Evolutionary conservation across 768 basidiomycete species (phyloP), one percentile per base, ranked within the genome.

Genomic region (Leucocoprinus sp.): DNA sequence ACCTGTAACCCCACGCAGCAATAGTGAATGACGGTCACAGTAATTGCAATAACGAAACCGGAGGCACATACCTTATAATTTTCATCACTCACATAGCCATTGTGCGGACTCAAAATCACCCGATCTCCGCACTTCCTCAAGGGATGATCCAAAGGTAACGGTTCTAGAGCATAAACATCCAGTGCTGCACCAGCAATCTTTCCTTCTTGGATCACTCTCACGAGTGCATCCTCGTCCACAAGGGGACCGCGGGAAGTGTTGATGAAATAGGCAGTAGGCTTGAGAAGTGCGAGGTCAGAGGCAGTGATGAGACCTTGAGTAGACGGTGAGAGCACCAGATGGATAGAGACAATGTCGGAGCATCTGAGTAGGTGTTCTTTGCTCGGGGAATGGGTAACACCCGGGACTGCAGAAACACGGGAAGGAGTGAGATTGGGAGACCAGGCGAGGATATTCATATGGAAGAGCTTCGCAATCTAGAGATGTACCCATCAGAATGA

Each of bases 201-300:
- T 31, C 65, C 67, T 26, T 69, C 55, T 45, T 66, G 57, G 48
- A 83, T 55, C 2, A 64, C 67, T 3, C 74, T 59, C 7, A 83
- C 48, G 26, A 86, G 55, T 0, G 74, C 82, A 0, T 41, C 51
- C 52, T 83, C 82, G 43, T 84, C 75, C 4, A 86, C 71, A 15
- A 86, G 56, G 2, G 79, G 79, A 0, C 84, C 83, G 43, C 82
- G 61, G 2, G 76, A 76, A 0, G 82, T 82, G 54, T 84, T 87
- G 55, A 84, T 70, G 44, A 84, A 64, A 54, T 78, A 68, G 0
- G 80, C 71, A 2, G 74, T 67, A 0, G 70, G 61, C 55, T 80
- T 80, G 72, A 87, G 70, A n/a, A 63, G 52, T 1, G 57, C 64
- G 14, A 83, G 60, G 43, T 81, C 76, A 4, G 60, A 50, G 5